Evolutionary conservation across 1,284 basidiomycete species (phyloP), one percentile per base, ranked within the genome.

Genomic region (Ceratobasidium sp.): DNA sequence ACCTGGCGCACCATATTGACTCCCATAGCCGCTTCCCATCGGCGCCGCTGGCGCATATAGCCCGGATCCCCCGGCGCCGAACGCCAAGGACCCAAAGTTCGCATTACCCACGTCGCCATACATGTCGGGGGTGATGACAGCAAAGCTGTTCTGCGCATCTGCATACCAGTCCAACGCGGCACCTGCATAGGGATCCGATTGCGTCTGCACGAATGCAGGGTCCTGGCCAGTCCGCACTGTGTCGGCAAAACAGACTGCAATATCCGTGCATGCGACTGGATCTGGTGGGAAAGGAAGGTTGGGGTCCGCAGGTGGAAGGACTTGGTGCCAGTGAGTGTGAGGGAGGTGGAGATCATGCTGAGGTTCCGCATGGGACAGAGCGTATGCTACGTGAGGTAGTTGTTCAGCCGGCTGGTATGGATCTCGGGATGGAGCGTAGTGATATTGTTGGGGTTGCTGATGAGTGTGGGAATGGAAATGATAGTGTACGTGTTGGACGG

Each of bases 231-330:
- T 52, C 52, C 64, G 61, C 12, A 75, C 42, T 23, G 73, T 75
- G 33, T 75, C 48, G 10, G 73, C 61, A 56, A 75, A 75, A 48
- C 73, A 75, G 10, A 52, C 73, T 9, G 73, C 73, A 13, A 75
- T 40, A 48, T 75, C 73, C 15, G 62, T 75, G 52, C 73, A 75
- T 15, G 73, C 73, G 52, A 46, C 50, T 15, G 62, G 73, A 17
- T 75, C 73, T n/a, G 50, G 62, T 17, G 73, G 73, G 62, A 75
- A 75, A 23, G 73, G 73, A 9, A 75, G 62, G 13, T 52, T 75
- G 2, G 73, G 73, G 26, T 75, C 73, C 20, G 33, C 38, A 23
- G 73, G 62, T 28, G 73, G 73, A 9, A 75, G 62, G 50, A 75
- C 61, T 20, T 28, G 50, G 28, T 75, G 73, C 73, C 73, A 75